Conservation (phyloP, 352 stramenopile species). For the Phytophthora europaea region DNA sequence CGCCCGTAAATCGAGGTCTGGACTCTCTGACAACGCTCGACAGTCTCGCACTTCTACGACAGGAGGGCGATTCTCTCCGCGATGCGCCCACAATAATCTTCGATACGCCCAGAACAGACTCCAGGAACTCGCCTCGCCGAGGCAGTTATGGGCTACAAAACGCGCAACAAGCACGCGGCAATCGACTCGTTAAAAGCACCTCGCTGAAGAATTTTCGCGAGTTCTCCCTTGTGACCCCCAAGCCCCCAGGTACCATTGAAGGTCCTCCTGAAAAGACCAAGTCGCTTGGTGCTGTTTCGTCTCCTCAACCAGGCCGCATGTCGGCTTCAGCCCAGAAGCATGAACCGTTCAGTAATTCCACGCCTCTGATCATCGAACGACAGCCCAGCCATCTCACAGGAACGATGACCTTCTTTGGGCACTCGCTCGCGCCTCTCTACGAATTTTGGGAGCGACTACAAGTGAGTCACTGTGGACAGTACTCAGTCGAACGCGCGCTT, state of each 20-base stretch:
- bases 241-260: constrained; percentile 13
- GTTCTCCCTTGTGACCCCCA: not conserved
- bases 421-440: constrained; percentile 16
- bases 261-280: constrained; percentile 16
- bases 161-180: not conserved
- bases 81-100: too few relatives aligned
- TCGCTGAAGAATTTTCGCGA: constrained; percentile 10
- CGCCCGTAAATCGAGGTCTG: constrained; percentile 13
- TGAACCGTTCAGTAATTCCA: constrained; percentile 2
- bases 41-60: constrained; percentile 13
- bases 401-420: constrained; percentile 1
- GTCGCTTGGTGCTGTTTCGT: not conserved
- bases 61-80: constrained; percentile 9
- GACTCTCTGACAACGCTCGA: constrained; percentile 6
- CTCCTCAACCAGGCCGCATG: not conserved
- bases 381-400: not conserved
- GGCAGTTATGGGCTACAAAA: constrained; percentile 22
- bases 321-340: constrained; percentile 6
- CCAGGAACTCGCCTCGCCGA: constrained; percentile 9
- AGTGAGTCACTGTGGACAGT: constrained; percentile 39
- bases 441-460: constrained; percentile 35
- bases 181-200: not conserved
- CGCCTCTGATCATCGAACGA: not conserved
- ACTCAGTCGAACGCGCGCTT: constrained; percentile 40
- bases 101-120: not conserved